phyloP scores from a whole-genome alignment of 1,284 basidiomycete genomes.

The Ustilago bromivora region DNA sequence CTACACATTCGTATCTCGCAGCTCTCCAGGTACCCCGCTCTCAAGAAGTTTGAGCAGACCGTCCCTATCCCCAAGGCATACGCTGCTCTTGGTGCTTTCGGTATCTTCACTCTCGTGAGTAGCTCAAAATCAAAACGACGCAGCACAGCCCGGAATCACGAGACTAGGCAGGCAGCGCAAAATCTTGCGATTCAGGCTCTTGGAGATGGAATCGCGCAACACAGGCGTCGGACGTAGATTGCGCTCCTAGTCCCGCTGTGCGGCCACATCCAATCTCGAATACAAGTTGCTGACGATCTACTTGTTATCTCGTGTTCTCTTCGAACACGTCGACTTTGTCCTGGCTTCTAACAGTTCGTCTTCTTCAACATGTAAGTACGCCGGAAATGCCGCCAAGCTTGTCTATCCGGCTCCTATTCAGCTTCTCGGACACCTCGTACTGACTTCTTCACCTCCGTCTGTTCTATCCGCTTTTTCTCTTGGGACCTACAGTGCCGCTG shows the following conservation, averaged over 20 bases:
- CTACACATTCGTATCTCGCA: constrained; percentile 47
- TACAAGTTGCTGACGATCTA: background rate
- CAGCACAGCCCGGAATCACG: background rate
- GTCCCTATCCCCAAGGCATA: constrained; percentile 94
- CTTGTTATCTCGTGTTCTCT: background rate
- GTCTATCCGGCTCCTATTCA: background rate
- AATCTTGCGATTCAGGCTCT: background rate
- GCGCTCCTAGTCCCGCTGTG: too few relatives aligned
- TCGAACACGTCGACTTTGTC: constrained; percentile 12
- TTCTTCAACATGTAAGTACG: constrained; percentile 68
- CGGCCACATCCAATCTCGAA: background rate
- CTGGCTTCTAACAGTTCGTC: constrained; percentile 70
- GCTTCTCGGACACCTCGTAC: background rate
- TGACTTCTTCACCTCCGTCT: constrained; percentile 1
- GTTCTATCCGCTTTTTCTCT: background rate
- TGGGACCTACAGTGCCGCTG: constrained; percentile 55
- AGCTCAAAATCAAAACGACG: background rate
- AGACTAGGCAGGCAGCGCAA: background rate
- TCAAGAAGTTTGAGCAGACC: constrained; percentile 80
- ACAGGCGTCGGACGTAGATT: too few relatives aligned
- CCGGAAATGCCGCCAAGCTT: background rate
- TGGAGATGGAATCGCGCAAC: too few relatives aligned
- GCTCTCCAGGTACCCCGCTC: constrained; percentile 87
- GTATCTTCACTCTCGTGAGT: constrained; percentile 72
- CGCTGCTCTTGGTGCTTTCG: constrained; percentile 80